A percentile compares a stretch with the other conserved stretches of the same genome.
Conservation (phyloP, 108 stramenopile species). For the Pseudonitzschia delicatissima region DNA sequence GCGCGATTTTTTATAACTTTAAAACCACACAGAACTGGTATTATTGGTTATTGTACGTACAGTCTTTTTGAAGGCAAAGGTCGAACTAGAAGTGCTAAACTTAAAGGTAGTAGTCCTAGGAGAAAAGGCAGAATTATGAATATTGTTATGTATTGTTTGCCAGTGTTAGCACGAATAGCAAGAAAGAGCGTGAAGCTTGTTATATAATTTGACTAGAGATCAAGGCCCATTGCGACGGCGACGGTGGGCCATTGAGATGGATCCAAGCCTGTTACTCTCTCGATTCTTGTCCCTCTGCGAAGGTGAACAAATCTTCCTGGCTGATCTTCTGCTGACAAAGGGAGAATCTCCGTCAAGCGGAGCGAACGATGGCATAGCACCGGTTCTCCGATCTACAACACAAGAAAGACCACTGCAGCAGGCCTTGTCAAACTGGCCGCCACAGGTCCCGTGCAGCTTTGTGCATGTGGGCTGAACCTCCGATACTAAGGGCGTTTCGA, state of each 20-base stretch:
- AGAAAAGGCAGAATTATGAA: no score
- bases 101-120: no score
- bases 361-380: background rate
- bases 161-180: no score
- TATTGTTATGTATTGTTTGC: no score
- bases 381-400: background rate
- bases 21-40: no score
- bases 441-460: background rate
- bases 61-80: no score
- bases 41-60: no score
- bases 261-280: background rate
- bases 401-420: slow-evolving; percentile 4
- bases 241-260: background rate
- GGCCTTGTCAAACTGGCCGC: background rate
- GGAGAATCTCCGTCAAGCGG: background rate
- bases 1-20: no score
- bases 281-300: background rate
- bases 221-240: background rate
- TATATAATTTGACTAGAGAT: no score
- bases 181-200: no score
- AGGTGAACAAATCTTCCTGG: background rate
- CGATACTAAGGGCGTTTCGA: background rate
- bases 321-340: background rate
- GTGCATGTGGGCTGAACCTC: background rate
- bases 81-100: no score